Conservation (phyloP, 768 basidiomycete species). For the Austroboletus festivus region DNA sequence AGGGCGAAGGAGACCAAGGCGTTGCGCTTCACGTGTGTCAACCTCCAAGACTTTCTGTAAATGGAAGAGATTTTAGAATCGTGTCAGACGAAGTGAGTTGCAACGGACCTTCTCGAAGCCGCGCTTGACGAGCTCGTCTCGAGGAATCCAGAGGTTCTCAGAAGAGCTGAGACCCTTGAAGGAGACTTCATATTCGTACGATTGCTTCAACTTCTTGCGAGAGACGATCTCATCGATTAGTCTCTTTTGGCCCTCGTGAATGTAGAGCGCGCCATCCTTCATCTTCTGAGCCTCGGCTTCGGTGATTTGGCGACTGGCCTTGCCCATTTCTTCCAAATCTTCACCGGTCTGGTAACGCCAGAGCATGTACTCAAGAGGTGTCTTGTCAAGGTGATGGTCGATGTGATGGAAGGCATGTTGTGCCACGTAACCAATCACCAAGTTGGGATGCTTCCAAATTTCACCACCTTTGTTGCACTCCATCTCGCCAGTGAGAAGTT, state of each 20-base stretch:
- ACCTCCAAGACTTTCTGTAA: constrained; percentile 90
- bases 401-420: constrained; percentile 99
- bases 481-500: constrained; percentile 93
- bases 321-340: constrained; percentile 94
- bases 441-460: constrained; percentile 98
- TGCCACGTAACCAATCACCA: constrained; percentile 98
- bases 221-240: constrained; percentile 85
- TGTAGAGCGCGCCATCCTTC: constrained; percentile 86
- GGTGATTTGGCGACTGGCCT: constrained; percentile 83
- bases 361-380: constrained; percentile 97
- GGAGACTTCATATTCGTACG: constrained; percentile 97
- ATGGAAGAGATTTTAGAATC: not conserved
- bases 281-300: constrained; percentile 92
- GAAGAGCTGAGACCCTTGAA: constrained; percentile 94
- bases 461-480: constrained; percentile 96
- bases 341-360: constrained; percentile 99
- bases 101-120: constrained; percentile 85
- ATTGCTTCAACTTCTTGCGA: constrained; percentile 99
- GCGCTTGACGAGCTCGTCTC: constrained; percentile 96
- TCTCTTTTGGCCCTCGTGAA: constrained; percentile 94
- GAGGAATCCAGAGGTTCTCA: constrained; percentile 96
- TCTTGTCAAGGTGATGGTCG: constrained; percentile 97
- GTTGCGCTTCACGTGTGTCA: constrained; percentile 96
- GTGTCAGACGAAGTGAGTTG: not conserved
- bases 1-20: constrained; percentile 90